These are phyloP conservation scores for Paraphaeosphaeria sporulosa DNA, from an alignment of 2,329 filamentous ascomycete species.

Conservation along the genomic window DNA sequence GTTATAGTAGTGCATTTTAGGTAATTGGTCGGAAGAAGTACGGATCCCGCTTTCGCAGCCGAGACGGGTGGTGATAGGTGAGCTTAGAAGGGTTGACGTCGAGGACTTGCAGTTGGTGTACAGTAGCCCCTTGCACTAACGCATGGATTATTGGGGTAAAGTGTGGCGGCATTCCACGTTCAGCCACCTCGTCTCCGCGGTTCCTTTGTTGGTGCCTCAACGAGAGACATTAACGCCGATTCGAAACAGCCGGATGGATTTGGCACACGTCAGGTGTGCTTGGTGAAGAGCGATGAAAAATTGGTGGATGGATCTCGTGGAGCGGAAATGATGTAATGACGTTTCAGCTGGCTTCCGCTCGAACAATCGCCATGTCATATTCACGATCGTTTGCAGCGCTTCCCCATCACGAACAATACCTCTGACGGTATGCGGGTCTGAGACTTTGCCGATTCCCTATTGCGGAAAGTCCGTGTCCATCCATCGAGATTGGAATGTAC, in stretches of 20 bases:
- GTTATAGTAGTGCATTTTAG: constrained; percentile 8
- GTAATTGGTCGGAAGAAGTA: constrained; percentile 2
- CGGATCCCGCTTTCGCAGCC: neutral
- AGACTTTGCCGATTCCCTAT: neutral
- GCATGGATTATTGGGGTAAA: neutral
- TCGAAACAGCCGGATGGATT: constrained; percentile 6
- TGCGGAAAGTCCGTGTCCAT: neutral
- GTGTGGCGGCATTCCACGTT: constrained; percentile 7
- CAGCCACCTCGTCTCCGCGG: constrained; percentile 9
- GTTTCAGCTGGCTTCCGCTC: neutral
- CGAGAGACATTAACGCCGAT: neutral
- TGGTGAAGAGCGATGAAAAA: neutral
- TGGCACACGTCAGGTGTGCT: constrained; percentile 4
- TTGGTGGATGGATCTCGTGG: neutral
- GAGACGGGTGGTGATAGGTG: constrained; percentile 6
- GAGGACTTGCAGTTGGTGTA: constrained; percentile 11
- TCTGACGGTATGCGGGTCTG: constrained; percentile 7
- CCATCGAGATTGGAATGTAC: constrained; percentile 13
- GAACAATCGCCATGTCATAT: neutral
- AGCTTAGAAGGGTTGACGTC: constrained; percentile 8
- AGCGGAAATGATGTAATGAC: constrained; percentile 1
- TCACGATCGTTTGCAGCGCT: constrained; percentile 10
- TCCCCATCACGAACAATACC: neutral
- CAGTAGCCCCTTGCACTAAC: constrained; percentile 7
- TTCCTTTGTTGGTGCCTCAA: neutral